Conservation (phyloP, 75 land plant species). For the Cunninghamia lanceolata region DNA sequence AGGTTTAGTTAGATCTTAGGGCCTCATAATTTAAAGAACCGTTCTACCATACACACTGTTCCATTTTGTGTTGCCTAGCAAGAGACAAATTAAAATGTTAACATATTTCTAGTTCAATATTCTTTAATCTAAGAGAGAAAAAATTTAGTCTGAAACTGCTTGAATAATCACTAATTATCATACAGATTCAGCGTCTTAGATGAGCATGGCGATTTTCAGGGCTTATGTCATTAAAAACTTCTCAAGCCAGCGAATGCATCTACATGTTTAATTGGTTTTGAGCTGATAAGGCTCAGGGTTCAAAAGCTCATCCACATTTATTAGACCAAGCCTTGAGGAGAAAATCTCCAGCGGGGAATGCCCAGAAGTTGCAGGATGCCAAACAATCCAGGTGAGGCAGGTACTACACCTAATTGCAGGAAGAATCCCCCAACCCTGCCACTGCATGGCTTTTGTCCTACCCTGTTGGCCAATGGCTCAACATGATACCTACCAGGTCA, state of each 20-base stretch:
- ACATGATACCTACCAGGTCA: neutral
- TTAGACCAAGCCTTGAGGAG: neutral
- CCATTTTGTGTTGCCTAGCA: too few relatives aligned
- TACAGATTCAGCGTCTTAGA: too few relatives aligned
- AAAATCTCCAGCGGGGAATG: neutral
- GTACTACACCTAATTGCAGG: neutral
- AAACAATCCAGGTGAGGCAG: too few relatives aligned
- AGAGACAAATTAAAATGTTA: too few relatives aligned
- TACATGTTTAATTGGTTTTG: too few relatives aligned
- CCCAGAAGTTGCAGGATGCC: neutral
- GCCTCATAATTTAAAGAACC: too few relatives aligned
- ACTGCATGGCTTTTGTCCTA: neutral
- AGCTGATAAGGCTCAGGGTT: too few relatives aligned
- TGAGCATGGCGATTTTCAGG: neutral
- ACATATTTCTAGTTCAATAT: neutral
- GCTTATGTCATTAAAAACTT: neutral
- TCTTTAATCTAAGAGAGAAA: neutral
- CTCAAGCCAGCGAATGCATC: neutral
- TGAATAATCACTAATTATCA: neutral
- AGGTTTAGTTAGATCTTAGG: too few relatives aligned
- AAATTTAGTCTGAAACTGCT: neutral
- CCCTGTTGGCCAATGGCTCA: neutral
- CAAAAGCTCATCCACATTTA: neutral
- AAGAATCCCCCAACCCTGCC: neutral
- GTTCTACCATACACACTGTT: too few relatives aligned